phyloP scores from a whole-genome alignment of 1,284 basidiomycete species.

The Ganoderma leucocontextum region DNA sequence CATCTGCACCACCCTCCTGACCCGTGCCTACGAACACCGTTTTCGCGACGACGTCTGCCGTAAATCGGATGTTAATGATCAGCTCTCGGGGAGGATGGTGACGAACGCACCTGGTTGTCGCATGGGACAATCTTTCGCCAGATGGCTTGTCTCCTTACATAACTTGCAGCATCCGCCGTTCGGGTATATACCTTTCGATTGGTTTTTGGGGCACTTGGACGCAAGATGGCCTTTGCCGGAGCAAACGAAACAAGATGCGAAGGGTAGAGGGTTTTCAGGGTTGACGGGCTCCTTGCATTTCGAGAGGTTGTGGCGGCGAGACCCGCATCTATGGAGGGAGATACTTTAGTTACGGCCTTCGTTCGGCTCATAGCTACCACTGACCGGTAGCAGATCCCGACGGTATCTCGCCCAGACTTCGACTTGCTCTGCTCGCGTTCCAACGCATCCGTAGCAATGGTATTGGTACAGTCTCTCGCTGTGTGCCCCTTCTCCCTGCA shows the following conservation, averaged over 20 bases:
- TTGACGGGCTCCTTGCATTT: conserved; percentile 76
- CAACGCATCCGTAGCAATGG: conserved; percentile 43
- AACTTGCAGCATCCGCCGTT: conserved; percentile 92
- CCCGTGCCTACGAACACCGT: conserved; percentile 59
- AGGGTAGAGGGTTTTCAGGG: conserved; percentile 79
- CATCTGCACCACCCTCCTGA: conserved; percentile 79
- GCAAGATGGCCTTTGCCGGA: conserved; percentile 84
- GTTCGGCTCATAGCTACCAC: conserved; percentile 36
- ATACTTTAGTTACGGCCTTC: too few species aligned
- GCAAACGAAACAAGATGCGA: conserved; percentile 93
- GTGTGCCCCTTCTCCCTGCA: conserved; percentile 89
- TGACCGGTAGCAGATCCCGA: conserved; percentile 88
- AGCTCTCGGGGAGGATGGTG: not conserved
- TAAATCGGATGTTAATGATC: conserved; percentile 12
- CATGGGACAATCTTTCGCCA: conserved; percentile 85
- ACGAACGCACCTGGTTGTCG: conserved; percentile 60
- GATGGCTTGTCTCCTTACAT: conserved; percentile 85
- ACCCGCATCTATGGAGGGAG: conserved; percentile 76
- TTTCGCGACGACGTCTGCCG: conserved; percentile 42
- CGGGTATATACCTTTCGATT: conserved; percentile 85
- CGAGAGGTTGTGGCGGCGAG: conserved; percentile 80
- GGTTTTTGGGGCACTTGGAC: conserved; percentile 83
- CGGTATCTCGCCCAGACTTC: conserved; percentile 46
- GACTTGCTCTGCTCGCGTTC: conserved; percentile 36
- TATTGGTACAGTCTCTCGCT: conserved; percentile 84